These are phyloP conservation scores for Tylopilus felleus DNA, from an alignment of 768 basidiomycete species.

Conservation along the genomic window DNA sequence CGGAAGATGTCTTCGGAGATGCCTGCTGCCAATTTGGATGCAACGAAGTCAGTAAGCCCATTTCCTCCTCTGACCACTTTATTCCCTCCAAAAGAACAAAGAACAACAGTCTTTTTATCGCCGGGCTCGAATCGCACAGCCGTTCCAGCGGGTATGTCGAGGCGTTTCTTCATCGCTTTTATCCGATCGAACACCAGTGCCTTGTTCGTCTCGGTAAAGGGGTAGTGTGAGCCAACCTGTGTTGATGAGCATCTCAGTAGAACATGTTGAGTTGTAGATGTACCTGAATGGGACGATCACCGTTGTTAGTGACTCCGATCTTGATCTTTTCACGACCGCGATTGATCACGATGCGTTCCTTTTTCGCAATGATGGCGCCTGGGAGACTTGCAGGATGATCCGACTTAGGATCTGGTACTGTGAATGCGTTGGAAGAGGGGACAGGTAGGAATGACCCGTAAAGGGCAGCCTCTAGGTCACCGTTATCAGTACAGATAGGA, in stretches of 20 bases:
- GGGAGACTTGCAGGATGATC: slow-evolving; percentile 58
- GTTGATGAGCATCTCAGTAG: background rate
- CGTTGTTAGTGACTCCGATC: slow-evolving; percentile 82
- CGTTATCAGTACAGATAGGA: slow-evolving; percentile 82
- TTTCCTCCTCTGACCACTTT: slow-evolving; percentile 80
- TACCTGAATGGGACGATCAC: slow-evolving; percentile 92
- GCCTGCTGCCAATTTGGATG: slow-evolving; percentile 49
- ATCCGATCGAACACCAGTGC: slow-evolving; percentile 78
- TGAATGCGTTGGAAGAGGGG: slow-evolving; percentile 66
- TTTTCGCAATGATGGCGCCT: slow-evolving; percentile 70
- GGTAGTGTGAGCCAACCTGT: slow-evolving; percentile 92
- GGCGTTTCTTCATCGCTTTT: slow-evolving; percentile 75
- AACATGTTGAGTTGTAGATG: slow-evolving; percentile 15
- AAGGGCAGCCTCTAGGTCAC: slow-evolving; percentile 79
- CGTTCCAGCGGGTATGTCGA: slow-evolving; percentile 93
- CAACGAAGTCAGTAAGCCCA: slow-evolving; percentile 39
- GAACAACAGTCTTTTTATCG: slow-evolving; percentile 76
- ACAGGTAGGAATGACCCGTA: slow-evolving; percentile 91
- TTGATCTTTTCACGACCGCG: slow-evolving; percentile 63
- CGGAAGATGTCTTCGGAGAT: slow-evolving; percentile 21
- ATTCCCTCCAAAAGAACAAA: slow-evolving; percentile 74
- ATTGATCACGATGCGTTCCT: slow-evolving; percentile 73
- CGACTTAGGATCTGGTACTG: slow-evolving; percentile 44
- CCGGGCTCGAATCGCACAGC: slow-evolving; percentile 97
- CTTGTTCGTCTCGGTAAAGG: slow-evolving; percentile 87